Base-by-base conservation (phyloP, 495 filamentous ascomycete genomes). In the Xylaria grammica region DNA sequence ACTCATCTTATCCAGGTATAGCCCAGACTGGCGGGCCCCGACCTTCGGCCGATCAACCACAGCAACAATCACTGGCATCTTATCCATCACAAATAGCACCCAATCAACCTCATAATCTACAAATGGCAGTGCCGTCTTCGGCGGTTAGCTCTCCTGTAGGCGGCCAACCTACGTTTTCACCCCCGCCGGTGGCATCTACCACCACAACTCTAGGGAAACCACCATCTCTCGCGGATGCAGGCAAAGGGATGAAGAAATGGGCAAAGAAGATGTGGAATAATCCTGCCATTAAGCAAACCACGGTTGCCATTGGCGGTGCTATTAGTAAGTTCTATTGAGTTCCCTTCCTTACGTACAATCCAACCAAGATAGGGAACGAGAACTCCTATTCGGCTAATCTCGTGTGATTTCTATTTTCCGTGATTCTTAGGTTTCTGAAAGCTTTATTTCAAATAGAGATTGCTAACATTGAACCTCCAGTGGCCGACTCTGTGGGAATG, bases 171-270 rank as follows among this genome's bases (percentile, higher is more conserved):
- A 42, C 34, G 24, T 64, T 64, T 44, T 5, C 62, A 13, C 62
- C 52, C 7, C 70, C 69, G 26, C 44, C 54, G 7, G 46, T 46
- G 13, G 62, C 52, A 10, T n/a, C 60, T 15, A 9, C 17, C 22
- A 27, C 44, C 17, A 1, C n/a, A 55, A 6, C 38, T 44, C 63
- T 62, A 27, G 54, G 32, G 20, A 65, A 65, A 54, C 65, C 69
- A 24, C 69, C 68, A 27, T 63, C 65, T 24, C 44, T 74, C 27
- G 52, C 67, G 0, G 72, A 64, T 22, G 69, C 67, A 58, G 65
- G 69, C 20, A 74, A 74, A 44, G 67, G 67, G 26, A 66, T 74
- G 67, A 74, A 74, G 63, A 72, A 74, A 60, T 74, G 67, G 69
- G 72, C 67, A 11, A 72, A 65, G 32, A 69, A 72, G 40, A 60